Conservation (phyloP, 2,329 filamentous ascomycete genomes). For the Blumeria graminis region DNA sequence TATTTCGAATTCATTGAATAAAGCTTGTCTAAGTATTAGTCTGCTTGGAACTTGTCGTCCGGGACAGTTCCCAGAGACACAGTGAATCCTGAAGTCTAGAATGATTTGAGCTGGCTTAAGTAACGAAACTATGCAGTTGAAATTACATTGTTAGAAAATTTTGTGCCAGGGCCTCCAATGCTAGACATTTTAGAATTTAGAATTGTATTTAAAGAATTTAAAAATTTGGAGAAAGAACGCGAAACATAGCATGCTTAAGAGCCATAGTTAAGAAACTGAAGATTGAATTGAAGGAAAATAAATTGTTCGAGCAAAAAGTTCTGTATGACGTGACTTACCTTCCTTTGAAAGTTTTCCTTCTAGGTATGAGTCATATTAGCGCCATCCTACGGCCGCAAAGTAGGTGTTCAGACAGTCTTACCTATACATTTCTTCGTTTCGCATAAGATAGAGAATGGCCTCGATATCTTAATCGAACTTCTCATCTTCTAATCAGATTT, state of each 20-base stretch:
- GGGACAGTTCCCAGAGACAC: neutral
- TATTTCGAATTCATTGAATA: neutral
- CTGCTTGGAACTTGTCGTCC: neutral
- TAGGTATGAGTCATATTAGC: neutral
- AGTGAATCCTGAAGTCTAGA: neutral
- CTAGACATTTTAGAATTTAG: neutral
- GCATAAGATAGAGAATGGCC: neutral
- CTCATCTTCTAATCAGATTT: neutral
- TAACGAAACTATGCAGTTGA: neutral
- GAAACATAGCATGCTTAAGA: neutral
- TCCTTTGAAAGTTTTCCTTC: no score
- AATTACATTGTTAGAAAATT: neutral
- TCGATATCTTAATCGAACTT: neutral
- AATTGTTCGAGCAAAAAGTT: neutral
- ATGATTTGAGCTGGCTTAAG: neutral
- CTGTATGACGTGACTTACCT: neutral
- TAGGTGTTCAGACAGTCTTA: neutral
- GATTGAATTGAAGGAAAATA: neutral
- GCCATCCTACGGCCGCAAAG: neutral
- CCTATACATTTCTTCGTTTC: neutral
- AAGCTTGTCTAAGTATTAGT: neutral
- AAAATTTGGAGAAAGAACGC: neutral
- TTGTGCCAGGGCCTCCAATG: neutral
- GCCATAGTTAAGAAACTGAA: neutral
- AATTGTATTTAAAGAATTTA: neutral